phyloP scores from a whole-genome alignment of 768 basidiomycete genomes.

The Tricholoma sp. region DNA sequence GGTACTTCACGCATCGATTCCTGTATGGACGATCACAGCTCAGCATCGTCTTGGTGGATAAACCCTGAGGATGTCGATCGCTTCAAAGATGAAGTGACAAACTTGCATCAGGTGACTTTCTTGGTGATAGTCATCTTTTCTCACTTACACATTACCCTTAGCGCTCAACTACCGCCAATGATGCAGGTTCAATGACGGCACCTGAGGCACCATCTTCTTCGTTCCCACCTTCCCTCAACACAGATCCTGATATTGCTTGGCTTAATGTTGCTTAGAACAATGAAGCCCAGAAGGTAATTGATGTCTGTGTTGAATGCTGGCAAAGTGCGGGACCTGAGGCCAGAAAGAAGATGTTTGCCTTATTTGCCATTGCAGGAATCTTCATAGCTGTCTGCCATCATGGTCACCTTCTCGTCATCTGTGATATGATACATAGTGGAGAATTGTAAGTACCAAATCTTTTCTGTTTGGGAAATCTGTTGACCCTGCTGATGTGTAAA shows the following conservation, averaged over 20 bases:
- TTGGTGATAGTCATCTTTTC: no score
- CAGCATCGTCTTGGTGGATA: no score
- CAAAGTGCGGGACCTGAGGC: no score
- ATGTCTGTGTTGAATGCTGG: constrained; percentile 15
- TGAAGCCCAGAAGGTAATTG: constrained; percentile 4
- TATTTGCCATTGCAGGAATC: constrained; percentile 13
- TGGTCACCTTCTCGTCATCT: no score
- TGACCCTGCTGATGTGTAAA: constrained; percentile 4
- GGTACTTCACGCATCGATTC: background rate
- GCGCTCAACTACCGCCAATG: no score
- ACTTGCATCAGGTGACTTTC: no score
- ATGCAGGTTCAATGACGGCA: no score
- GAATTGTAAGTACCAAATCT: constrained; percentile 7
- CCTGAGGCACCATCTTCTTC: background rate
- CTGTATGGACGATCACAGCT: no score
- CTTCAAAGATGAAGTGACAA: no score
- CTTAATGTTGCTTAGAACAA: background rate
- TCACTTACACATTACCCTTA: no score
- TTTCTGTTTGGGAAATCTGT: constrained; percentile 13
- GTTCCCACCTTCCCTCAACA: background rate
- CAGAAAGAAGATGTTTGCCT: constrained; percentile 11
- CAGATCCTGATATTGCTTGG: constrained; percentile 13
- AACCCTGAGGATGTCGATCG: no score
- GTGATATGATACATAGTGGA: no score
- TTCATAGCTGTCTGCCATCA: constrained; percentile 19